These are phyloP conservation scores for Boletus sensibilis DNA, from an alignment of 768 basidiomycete species.

Conservation along the genomic window DNA sequence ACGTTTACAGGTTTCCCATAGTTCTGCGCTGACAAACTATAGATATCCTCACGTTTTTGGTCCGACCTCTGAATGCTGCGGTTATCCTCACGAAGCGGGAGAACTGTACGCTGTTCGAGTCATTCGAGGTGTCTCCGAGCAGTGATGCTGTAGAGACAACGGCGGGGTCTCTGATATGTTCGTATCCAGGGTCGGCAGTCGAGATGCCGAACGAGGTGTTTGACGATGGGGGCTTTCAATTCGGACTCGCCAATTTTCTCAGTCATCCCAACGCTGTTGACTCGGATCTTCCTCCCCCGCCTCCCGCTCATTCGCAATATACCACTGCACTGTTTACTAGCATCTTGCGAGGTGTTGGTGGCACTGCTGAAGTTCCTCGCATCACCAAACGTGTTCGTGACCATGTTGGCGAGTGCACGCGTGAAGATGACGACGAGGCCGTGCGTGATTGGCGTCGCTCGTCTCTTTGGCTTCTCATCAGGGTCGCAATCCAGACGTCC, in stretches of 20 bases:
- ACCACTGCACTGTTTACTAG: background rate
- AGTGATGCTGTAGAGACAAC: conserved; percentile 34
- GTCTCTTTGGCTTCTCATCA: too few relatives aligned
- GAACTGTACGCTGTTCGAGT: too few relatives aligned
- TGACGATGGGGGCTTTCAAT: conserved; percentile 10
- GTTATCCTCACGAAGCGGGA: conserved; percentile 34
- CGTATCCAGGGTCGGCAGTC: conserved; percentile 24
- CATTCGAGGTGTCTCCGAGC: conserved; percentile 34
- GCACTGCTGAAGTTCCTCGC: conserved; percentile 4
- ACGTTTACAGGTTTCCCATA: too few relatives aligned
- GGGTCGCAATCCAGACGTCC: conserved; percentile 30
- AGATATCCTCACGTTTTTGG: conserved; percentile 39
- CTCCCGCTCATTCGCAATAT: background rate
- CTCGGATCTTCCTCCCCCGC: background rate
- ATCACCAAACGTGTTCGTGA: conserved; percentile 30
- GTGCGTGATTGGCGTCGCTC: too few relatives aligned
- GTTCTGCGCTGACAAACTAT: background rate
- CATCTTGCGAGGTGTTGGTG: too few relatives aligned
- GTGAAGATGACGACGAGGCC: too few relatives aligned
- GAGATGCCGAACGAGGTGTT: conserved; percentile 10
- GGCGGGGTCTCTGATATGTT: too few relatives aligned
- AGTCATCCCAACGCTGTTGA: conserved; percentile 2
- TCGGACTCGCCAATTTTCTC: conserved; percentile 14
- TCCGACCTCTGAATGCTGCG: conserved; percentile 44
- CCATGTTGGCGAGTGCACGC: too few relatives aligned